Evolutionary conservation across 2,329 filamentous ascomycete species (phyloP).

Genomic region (Penicillium sp.): DNA sequence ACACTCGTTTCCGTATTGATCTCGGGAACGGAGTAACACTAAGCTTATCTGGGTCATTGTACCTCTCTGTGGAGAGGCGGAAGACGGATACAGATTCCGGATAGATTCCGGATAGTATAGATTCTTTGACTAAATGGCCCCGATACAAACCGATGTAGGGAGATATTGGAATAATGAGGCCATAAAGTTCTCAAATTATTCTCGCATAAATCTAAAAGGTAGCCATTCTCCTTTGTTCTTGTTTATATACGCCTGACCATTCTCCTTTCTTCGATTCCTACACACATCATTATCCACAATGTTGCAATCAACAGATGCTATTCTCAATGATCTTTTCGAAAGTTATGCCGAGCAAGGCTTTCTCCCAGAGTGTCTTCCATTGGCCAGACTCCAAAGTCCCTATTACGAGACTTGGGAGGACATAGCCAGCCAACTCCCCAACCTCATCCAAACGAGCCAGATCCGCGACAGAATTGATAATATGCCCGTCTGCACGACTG

Average conservation of each 20-base stretch:
- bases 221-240: neutral
- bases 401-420: slow-evolving; percentile 94
- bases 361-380: slow-evolving; percentile 71
- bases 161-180: neutral
- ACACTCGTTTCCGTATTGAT: no score
- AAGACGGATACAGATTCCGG: slow-evolving; percentile 22
- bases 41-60: no score
- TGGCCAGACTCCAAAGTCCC: slow-evolving; percentile 70
- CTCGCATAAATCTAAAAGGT: neutral
- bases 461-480: slow-evolving; percentile 72
- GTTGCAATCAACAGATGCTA: slow-evolving; percentile 25
- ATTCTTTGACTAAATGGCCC: slow-evolving; percentile 11
- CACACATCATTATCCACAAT: slow-evolving; percentile 14
- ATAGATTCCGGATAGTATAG: slow-evolving; percentile 21
- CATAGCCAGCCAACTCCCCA: slow-evolving; percentile 72
- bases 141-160: slow-evolving; percentile 16
- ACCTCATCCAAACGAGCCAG: slow-evolving; percentile 70
- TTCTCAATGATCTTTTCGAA: slow-evolving; percentile 62
- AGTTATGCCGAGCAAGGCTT: slow-evolving; percentile 79
- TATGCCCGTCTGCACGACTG: slow-evolving; percentile 74
- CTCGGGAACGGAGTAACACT: no score
- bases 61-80: neutral
- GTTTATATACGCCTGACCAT: neutral
- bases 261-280: neutral
- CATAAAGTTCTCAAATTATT: neutral